Percentiles rank a stretch among this genome's conserved stretches.
These are phyloP conservation scores for Spizellomyces sp. DNA, from an alignment of 192 early-diverging fungal species.

Conservation along the genomic window DNA sequence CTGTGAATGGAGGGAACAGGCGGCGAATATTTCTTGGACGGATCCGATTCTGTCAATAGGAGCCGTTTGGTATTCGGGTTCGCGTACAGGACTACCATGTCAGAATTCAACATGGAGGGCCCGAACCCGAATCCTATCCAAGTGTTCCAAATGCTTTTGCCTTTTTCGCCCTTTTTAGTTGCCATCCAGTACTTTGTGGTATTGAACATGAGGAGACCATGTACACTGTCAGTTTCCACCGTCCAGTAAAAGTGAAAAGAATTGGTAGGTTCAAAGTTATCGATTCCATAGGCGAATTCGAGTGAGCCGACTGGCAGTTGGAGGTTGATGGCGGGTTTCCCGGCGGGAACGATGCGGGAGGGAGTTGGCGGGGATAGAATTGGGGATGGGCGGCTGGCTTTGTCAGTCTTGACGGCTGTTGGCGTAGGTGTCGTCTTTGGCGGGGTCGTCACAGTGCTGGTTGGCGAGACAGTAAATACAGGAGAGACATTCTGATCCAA, in stretches of 20 bases:
- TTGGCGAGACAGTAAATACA: too few relatives aligned
- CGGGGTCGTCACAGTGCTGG: too few relatives aligned
- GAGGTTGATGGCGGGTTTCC: too few relatives aligned
- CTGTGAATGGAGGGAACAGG: not conserved
- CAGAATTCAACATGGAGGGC: slow-evolving; percentile 31
- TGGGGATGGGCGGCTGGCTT: too few relatives aligned
- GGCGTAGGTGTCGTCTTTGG: too few relatives aligned
- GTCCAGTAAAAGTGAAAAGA: slow-evolving; percentile 23
- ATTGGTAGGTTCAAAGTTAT: slow-evolving; percentile 6
- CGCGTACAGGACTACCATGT: slow-evolving; percentile 25
- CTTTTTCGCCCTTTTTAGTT: not conserved
- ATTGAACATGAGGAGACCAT: slow-evolving; percentile 23
- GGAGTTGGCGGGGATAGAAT: too few relatives aligned
- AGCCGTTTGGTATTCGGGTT: slow-evolving; percentile 1
- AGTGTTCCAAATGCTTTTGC: slow-evolving; percentile 9
- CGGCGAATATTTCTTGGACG: not conserved
- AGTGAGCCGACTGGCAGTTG: too few relatives aligned
- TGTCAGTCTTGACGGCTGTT: too few relatives aligned
- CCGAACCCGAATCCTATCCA: slow-evolving; percentile 35
- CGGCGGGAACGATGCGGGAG: too few relatives aligned
- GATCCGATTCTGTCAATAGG: not conserved
- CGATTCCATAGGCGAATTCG: not conserved
- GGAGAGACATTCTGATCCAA: too few relatives aligned
- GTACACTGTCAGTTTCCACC: slow-evolving; percentile 11
- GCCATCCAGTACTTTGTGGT: not conserved